Base-by-base conservation (phyloP, 495 filamentous ascomycete genomes). In the Penicillium cinerascens region DNA sequence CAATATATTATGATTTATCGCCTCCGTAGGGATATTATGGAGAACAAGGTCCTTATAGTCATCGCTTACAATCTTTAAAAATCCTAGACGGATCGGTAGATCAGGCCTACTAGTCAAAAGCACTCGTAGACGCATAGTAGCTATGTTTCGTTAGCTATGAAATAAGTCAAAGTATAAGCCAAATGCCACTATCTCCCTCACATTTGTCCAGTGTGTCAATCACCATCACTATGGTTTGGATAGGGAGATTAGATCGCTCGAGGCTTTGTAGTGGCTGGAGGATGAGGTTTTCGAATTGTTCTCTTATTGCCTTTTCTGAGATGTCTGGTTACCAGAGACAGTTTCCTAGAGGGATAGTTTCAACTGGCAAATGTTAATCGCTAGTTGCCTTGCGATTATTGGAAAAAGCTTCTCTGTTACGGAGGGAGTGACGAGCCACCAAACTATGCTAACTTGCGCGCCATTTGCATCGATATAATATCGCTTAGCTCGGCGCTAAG, bases 171-270 rank as follows among this genome's bases (percentile, higher is more conserved):
- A 82, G 61, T 25, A 82, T 66, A 6, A 42, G 25, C 41, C 42
- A 49, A 0, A 74, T 51, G 42, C 76, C 66, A 6, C 67, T 39
- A 3, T 76, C 70, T 0, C 40, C n/a, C 0, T 71, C 75, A 52
- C 77, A 82, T 49, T 80, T 76, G 52, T 79, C 78, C 11, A 82
- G 61, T 23, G 78, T 78, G 60, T 82, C 78, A 25, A 82, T 59
- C 2, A 78, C 65, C 23, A 78, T 59, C 3, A 71, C 36, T 4
- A 68, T 13, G 3, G 21, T 44, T n/a, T 6, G 11, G 8, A 44
- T 6, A 25, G 22, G 6, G 22, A 22, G 18, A 11, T 6, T 44
- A 13, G 42, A 27, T 44, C 16, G 4, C 17, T 36, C 15, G 3
- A 36, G 8, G 3, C 8, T 8, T 3, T 2, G 33, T 8, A 36